These are phyloP conservation scores for Chamaecyparis obtusa DNA, from an alignment of 75 land plant species.

Conservation along the genomic window DNA sequence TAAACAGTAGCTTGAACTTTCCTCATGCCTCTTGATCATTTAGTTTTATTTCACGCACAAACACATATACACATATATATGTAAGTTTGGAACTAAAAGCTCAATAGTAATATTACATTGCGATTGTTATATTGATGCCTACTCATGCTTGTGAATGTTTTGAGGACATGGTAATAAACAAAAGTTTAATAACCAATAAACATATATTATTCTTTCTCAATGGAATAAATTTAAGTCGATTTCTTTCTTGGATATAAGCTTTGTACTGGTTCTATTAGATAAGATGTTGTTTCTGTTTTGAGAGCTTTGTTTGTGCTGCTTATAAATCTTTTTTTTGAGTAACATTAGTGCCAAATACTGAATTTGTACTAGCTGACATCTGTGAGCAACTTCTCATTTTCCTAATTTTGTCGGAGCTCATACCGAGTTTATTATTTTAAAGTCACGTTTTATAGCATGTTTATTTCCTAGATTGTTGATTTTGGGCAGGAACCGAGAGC, in stretches of 20 bases:
- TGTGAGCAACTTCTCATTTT: background rate
- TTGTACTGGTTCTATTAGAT: background rate
- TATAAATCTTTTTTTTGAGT: background rate
- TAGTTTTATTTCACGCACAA: background rate
- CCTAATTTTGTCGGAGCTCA: background rate
- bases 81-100: background rate
- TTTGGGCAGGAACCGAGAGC: slow-evolving; percentile 20
- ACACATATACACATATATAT: background rate
- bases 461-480: slow-evolving; percentile 9
- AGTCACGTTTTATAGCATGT: background rate
- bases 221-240: background rate
- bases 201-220: background rate
- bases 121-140: background rate
- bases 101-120: background rate
- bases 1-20: background rate
- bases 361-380: background rate
- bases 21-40: background rate
- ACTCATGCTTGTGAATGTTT: background rate
- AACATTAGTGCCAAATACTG: background rate
- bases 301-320: background rate
- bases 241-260: background rate
- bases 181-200: background rate
- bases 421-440: background rate
- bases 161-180: background rate
- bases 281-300: background rate